Percentiles rank a stretch among this genome's conserved stretches.
phyloP scores from a whole-genome alignment of 805 yeast genomes.

The Suhomyces sp. region DNA sequence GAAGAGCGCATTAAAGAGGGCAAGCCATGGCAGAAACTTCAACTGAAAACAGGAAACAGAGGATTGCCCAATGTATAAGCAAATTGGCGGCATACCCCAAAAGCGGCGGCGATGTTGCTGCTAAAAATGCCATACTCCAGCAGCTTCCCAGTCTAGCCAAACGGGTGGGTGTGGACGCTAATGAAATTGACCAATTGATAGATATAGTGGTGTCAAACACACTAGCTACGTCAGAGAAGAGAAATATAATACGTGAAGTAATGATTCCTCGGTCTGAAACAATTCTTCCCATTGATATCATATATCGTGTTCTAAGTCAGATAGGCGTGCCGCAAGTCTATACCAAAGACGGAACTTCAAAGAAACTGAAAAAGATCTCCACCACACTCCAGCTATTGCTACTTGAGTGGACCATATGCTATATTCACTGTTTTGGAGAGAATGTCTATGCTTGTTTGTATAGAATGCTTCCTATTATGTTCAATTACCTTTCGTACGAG shows the following conservation, averaged over 20 bases:
- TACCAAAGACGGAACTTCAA: constrained; percentile 4
- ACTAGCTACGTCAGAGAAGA: constrained; percentile 1
- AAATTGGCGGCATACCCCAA: neutral
- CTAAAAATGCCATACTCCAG: neutral
- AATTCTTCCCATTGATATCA: neutral
- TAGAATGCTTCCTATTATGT: constrained; percentile 8
- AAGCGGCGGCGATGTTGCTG: neutral
- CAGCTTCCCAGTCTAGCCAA: neutral
- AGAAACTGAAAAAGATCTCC: constrained; percentile 3
- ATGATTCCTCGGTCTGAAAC: constrained; percentile 2
- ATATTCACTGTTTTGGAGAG: constrained; percentile 8
- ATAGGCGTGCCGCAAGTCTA: constrained; percentile 10
- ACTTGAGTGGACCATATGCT: constrained; percentile 11
- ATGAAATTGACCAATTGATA: neutral
- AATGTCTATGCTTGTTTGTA: neutral
- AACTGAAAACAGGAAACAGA: neutral
- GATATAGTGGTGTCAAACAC: constrained; percentile 1
- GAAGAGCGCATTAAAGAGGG: neutral
- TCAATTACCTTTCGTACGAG: constrained; percentile 12
- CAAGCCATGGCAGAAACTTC: neutral
- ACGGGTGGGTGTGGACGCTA: neutral
- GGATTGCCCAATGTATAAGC: neutral
- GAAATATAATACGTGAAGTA: constrained; percentile 1
- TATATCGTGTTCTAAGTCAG: constrained; percentile 10
- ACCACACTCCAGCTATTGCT: constrained; percentile 5